Evolutionary conservation across 306 rosid species (phyloP).

Genomic region (Sphenostylis stenocarpa): DNA sequence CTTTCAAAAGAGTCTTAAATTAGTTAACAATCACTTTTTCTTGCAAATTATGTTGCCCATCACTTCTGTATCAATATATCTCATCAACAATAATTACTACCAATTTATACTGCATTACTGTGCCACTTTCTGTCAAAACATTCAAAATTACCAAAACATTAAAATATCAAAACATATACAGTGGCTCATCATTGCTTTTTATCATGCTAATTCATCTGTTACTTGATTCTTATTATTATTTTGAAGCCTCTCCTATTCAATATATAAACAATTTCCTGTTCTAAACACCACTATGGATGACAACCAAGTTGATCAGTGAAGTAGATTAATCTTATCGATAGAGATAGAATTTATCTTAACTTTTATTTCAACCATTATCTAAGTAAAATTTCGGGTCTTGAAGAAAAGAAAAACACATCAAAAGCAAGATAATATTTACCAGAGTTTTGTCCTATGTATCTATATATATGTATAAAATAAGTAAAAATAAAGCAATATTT

Average conservation of each 20-base stretch:
- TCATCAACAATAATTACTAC: conserved; percentile 1
- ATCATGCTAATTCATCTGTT: neutral
- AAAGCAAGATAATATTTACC: too few relatives aligned
- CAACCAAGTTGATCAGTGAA: conserved; percentile 26
- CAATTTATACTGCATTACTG: neutral
- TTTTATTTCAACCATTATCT: too few relatives aligned
- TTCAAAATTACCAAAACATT: neutral
- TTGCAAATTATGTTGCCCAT: conserved; percentile 8
- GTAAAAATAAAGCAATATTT: conserved; percentile 23
- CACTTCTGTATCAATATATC: neutral
- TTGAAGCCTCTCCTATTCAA: neutral
- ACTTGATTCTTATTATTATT: neutral
- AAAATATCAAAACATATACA: neutral
- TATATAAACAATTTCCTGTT: neutral
- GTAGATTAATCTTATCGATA: neutral
- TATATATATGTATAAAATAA: neutral
- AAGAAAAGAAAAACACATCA: too few relatives aligned
- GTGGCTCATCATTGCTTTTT: neutral
- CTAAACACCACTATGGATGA: neutral
- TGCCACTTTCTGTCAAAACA: neutral
- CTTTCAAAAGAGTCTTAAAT: conserved; percentile 28
- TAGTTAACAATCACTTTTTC: conserved; percentile 23
- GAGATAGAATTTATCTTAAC: neutral
- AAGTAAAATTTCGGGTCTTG: too few relatives aligned
- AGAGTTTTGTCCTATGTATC: neutral